Evolutionary conservation across 73 alveolate genomes (phyloP).

Genomic region (Tetrahymena elliotti): DNA sequence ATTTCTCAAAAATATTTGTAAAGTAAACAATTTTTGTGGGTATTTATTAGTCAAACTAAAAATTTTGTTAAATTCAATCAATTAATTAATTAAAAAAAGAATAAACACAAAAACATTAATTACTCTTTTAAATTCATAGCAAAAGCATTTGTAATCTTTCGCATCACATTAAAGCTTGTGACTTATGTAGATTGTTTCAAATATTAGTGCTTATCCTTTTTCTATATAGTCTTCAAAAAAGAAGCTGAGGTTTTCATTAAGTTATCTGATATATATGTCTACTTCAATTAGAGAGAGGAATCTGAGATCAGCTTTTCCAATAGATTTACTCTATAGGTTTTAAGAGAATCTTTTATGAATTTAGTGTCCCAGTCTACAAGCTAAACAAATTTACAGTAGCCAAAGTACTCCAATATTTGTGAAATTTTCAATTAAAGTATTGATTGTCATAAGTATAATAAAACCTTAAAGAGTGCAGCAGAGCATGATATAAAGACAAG

Average conservation of each 20-base stretch:
- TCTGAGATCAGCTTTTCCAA: not conserved
- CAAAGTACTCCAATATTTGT: not conserved
- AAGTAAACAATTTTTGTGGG: not conserved
- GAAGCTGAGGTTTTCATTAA: not conserved
- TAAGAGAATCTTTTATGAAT: not conserved
- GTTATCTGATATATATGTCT: not conserved
- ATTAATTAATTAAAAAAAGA: not conserved
- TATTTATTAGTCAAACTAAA: too few species aligned
- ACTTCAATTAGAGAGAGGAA: not conserved
- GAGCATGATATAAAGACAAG: not conserved
- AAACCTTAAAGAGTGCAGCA: not conserved
- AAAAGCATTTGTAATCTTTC: not conserved
- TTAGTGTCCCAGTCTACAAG: not conserved
- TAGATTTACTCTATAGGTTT: not conserved
- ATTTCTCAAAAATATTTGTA: not conserved
- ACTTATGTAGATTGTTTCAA: not conserved
- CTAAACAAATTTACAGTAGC: not conserved
- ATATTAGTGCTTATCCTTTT: not conserved
- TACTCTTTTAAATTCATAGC: not conserved
- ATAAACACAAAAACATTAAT: not conserved
- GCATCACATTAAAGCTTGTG: not conserved
- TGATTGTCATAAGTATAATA: not conserved
- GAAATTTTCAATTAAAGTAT: not conserved
- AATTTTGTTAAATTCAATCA: too few species aligned
- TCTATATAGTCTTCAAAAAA: not conserved